phyloP scores from a whole-genome alignment of 2,329 filamentous ascomycete genomes.

The Sarocladium oryzae region DNA sequence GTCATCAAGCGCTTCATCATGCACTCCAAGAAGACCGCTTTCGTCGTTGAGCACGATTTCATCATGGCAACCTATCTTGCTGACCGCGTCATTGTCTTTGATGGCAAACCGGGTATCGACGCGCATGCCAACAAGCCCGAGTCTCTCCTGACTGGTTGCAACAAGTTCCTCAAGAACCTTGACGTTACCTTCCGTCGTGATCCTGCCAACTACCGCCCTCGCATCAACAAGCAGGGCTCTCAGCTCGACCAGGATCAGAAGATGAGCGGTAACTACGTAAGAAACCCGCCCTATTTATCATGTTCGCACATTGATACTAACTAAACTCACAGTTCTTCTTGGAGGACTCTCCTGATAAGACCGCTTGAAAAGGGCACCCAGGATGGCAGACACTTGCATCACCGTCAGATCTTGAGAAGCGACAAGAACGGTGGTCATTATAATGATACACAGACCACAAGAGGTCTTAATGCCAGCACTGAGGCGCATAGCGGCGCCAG shows the following conservation, averaged over 20 bases:
- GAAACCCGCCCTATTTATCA: slow-evolving; percentile 26
- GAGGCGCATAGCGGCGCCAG: slow-evolving; percentile 35
- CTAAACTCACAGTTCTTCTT: slow-evolving; percentile 73
- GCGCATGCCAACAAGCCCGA: slow-evolving; percentile 85
- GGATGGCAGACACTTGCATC: slow-evolving; percentile 20
- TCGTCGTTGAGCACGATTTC: slow-evolving; percentile 99
- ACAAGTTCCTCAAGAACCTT: slow-evolving; percentile 90
- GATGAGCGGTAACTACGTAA: slow-evolving; percentile 80
- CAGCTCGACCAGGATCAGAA: slow-evolving; percentile 99
- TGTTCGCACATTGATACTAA: slow-evolving; percentile 14
- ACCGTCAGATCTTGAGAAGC: neutral
- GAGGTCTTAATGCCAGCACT: slow-evolving; percentile 16
- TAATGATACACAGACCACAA: slow-evolving; percentile 18
- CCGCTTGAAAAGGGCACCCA: slow-evolving; percentile 51
- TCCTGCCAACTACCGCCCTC: slow-evolving; percentile 88
- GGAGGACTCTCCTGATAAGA: slow-evolving; percentile 61
- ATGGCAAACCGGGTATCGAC: slow-evolving; percentile 83
- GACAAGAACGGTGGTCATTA: slow-evolving; percentile 24
- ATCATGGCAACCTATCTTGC: slow-evolving; percentile 79
- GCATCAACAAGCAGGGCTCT: slow-evolving; percentile 95
- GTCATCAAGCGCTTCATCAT: slow-evolving; percentile 99
- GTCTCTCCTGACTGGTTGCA: slow-evolving; percentile 90
- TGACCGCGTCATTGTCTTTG: slow-evolving; percentile 97
- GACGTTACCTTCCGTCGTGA: slow-evolving; percentile 98
- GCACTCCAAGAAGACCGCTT: slow-evolving; percentile 99